phyloP scores from a whole-genome alignment of 2,329 filamentous ascomycete species.

The Talaromyces sp. region DNA sequence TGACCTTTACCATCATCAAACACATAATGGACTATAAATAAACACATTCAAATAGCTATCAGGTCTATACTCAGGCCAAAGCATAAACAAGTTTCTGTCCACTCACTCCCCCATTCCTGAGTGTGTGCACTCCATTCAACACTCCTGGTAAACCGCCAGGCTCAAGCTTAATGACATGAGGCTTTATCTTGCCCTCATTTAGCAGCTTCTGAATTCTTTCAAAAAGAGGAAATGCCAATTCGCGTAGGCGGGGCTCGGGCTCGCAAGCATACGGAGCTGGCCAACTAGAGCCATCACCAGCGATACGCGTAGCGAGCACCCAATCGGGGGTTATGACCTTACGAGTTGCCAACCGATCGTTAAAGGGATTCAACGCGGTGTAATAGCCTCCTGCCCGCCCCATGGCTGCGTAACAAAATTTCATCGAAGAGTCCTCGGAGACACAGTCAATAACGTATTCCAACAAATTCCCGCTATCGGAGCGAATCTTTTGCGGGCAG shows the following conservation, averaged over 20 bases:
- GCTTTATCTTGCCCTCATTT: slow-evolving; percentile 10
- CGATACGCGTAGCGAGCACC: slow-evolving; percentile 27
- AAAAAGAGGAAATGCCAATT: slow-evolving; percentile 7
- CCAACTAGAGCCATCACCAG: slow-evolving; percentile 24
- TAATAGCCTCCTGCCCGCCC: slow-evolving; percentile 36
- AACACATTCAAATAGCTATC: background rate
- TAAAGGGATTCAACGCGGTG: slow-evolving; percentile 25
- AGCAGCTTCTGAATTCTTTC: slow-evolving; percentile 9
- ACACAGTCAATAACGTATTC: slow-evolving; percentile 47
- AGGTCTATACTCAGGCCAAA: background rate
- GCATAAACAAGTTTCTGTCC: slow-evolving; percentile 21
- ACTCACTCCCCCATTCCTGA: slow-evolving; percentile 20
- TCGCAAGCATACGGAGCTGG: slow-evolving; percentile 22
- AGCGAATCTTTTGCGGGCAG: slow-evolving; percentile 35
- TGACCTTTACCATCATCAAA: background rate
- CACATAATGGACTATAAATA: background rate
- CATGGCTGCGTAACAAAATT: slow-evolving; percentile 39
- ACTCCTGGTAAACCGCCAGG: slow-evolving; percentile 33
- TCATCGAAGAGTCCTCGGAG: slow-evolving; percentile 32
- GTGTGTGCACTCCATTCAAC: slow-evolving; percentile 19
- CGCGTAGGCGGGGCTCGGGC: slow-evolving; percentile 12
- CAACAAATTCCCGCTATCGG: slow-evolving; percentile 40
- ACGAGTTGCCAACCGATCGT: slow-evolving; percentile 21
- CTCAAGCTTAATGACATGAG: slow-evolving; percentile 10
- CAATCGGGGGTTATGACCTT: slow-evolving; percentile 26